A percentile compares a stretch with the other conserved stretches of the same genome.
Conservation (phyloP, 306 rosid species). For the Argentina anserina region DNA sequence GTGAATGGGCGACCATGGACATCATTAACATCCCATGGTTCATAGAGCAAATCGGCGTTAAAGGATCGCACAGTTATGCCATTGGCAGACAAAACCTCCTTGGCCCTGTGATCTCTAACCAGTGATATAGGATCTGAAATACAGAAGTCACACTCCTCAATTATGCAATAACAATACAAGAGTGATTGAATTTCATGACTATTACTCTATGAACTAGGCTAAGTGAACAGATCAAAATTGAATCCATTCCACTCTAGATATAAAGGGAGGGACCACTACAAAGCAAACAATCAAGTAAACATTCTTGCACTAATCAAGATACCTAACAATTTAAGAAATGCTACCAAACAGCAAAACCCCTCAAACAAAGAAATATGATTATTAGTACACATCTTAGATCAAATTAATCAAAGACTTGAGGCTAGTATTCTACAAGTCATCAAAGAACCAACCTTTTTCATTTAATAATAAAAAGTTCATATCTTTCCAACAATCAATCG, state of each 20-base stretch:
- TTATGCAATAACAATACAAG: neutral
- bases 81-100: conserved; percentile 74
- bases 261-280: neutral
- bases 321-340: neutral
- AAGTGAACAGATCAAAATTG: neutral
- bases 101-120: conserved; percentile 79
- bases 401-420: neutral
- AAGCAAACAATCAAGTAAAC: neutral
- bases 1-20: conserved; percentile 76
- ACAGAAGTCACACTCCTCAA: conserved; percentile 20
- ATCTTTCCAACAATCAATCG: neutral
- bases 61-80: conserved; percentile 85
- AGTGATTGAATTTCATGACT: neutral
- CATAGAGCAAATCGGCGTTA: conserved; percentile 91
- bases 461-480: neutral
- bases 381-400: neutral
- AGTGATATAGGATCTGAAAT: conserved; percentile 90
- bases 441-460: conserved; percentile 2
- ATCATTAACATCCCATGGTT: conserved; percentile 97
- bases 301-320: neutral
- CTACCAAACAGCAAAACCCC: conserved; percentile 5
- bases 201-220: neutral
- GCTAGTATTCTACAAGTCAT: neutral
- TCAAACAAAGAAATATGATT: neutral
- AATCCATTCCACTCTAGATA: neutral